These are phyloP conservation scores for Camelina hispida DNA, from an alignment of 345 rosid species.

Conservation along the genomic window DNA sequence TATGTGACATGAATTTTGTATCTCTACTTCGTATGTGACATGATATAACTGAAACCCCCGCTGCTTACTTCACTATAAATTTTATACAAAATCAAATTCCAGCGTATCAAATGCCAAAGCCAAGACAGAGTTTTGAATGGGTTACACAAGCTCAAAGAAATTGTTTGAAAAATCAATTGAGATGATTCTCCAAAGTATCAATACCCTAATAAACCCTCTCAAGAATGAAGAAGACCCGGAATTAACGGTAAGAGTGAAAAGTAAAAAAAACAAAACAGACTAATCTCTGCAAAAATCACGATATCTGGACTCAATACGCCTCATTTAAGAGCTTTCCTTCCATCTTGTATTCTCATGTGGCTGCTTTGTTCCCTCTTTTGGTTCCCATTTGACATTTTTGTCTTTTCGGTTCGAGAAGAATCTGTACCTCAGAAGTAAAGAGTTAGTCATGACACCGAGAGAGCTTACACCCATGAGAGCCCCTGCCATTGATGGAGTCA, in stretches of 20 bases:
- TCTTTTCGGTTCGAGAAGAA: conserved; percentile 54
- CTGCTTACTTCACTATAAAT: not conserved
- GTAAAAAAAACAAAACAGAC: not conserved
- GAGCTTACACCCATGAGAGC: conserved; percentile 98
- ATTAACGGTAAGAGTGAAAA: not conserved
- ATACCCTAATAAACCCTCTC: conserved; percentile 5
- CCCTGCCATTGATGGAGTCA: conserved; percentile 96
- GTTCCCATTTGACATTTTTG: conserved; percentile 41
- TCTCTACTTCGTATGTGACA: not conserved
- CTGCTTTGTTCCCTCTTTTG: conserved; percentile 34
- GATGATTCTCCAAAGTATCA: conserved; percentile 18
- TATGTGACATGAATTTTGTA: not conserved
- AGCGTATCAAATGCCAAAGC: conserved; percentile 4
- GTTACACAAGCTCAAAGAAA: conserved; percentile 17
- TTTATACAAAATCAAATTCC: not conserved
- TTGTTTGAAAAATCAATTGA: not conserved
- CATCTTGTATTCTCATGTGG: conserved; percentile 38
- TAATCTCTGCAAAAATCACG: conserved; percentile 28
- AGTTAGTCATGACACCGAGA: conserved; percentile 90
- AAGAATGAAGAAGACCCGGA: not conserved
- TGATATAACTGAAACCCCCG: not conserved
- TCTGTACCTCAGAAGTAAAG: conserved; percentile 72
- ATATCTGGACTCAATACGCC: not conserved
- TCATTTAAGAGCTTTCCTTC: conserved; percentile 33
- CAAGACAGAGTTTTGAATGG: not conserved